Base-by-base conservation (phyloP, 768 basidiomycete genomes). In the Naganishia vaughanmartiniae region DNA sequence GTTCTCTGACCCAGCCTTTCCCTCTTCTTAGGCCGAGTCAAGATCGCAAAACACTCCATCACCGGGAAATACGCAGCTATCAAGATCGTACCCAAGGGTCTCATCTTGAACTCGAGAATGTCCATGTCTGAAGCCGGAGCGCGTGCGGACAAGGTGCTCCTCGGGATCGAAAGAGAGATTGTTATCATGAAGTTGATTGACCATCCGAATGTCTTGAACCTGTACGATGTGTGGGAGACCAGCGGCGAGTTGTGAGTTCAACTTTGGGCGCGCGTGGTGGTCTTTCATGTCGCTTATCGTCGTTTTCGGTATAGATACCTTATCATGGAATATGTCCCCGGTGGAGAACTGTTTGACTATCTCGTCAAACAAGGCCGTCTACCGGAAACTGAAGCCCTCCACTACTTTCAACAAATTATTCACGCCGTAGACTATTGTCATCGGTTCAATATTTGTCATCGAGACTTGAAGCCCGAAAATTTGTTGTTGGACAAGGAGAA, bases 221-320 rank as follows among this genome's bases (percentile, higher is more conserved):
- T 98, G 33, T 94, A 93, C 83, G 94, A 98, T 78, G 93, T 98
- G 73, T 97, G 92, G 92, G 93, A 98, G 82, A 93, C 93, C 0
- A 89, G 89, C 4, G 86, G 87, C 36, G 89, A 94, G 70, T 86
- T 95, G 74, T 96, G 87, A 80, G 83, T 80, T 4, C 15, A 1
- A 15, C 1, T 4, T 36, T 36, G 15, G 7, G 42, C 15, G 42
- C 14, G 31, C 28, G 42, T 53, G 53, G 33, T 14, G 4, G 31
- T 56, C 66, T 15, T n/a, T 19, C 21, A 26, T 51, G 11, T 31
- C n/a, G 54, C 30, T 39, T 26, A 51, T 51, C 21, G 21, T 51
- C 24, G 6, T 51, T 19, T 34, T 36, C 28, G 70, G 14, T 28
- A 28, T 71, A 84, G 84, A 30, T 84, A 83, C 74, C 87, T 98